These are phyloP conservation scores for Mycothermus thermophilus DNA, from an alignment of 495 filamentous ascomycete genomes.

Conservation along the genomic window DNA sequence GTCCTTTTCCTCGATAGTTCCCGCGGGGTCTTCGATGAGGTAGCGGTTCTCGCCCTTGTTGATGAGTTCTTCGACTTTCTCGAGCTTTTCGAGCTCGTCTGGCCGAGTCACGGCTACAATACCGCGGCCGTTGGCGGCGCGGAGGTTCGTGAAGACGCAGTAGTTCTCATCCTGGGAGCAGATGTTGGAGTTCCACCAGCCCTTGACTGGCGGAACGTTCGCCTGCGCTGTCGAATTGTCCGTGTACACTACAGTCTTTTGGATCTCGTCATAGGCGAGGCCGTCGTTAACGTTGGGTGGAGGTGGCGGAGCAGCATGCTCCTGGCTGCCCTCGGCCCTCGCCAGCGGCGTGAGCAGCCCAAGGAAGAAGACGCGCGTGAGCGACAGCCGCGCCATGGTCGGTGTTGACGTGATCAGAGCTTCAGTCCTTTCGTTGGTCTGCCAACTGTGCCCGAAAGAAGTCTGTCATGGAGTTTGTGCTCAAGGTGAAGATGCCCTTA, in stretches of 20 bases:
- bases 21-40: constrained; percentile 1
- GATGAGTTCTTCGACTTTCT: constrained; percentile 13
- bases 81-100: constrained; percentile 15
- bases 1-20: constrained; percentile 9
- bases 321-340: constrained; percentile 1
- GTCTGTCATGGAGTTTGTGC: neutral
- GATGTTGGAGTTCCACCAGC: constrained; percentile 18
- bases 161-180: constrained; percentile 14
- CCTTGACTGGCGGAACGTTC: constrained; percentile 8
- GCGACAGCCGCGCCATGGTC: constrained; percentile 14
- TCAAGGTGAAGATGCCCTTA: constrained; percentile 2
- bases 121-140: constrained; percentile 14
- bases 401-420: too few relatives aligned
- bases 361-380: constrained; percentile 10
- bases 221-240: constrained; percentile 11
- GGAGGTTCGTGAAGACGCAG: constrained; percentile 24
- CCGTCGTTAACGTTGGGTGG: too few relatives aligned
- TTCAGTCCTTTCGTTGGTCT: too few relatives aligned
- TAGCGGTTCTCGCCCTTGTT: constrained; percentile 15
- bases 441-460: too few relatives aligned
- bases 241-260: constrained; percentile 14
- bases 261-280: constrained; percentile 17
- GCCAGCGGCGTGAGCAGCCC: constrained; percentile 7
- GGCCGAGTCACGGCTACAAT: constrained; percentile 15
- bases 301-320: constrained; percentile 1